Evolutionary conservation across 2,329 filamentous ascomycete genomes (phyloP).

Genomic region (Pseudocercospora ulei): DNA sequence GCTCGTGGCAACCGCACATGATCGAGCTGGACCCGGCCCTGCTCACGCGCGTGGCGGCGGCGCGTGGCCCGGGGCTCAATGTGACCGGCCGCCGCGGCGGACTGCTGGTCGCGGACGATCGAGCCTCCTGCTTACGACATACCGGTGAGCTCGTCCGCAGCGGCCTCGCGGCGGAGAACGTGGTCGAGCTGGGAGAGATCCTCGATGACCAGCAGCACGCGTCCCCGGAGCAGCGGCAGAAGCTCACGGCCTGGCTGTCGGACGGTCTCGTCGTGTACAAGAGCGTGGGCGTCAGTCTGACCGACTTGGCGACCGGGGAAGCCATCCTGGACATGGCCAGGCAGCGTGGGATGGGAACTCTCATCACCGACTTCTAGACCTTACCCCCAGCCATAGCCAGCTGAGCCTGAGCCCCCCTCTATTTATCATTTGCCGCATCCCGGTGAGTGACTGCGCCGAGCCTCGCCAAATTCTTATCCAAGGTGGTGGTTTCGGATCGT

Average conservation of each 20-base stretch:
- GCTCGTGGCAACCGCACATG: constrained; percentile 37
- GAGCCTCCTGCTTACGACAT: constrained; percentile 40
- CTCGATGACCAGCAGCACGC: constrained; percentile 18
- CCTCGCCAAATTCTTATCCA: no score
- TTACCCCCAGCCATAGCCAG: no score
- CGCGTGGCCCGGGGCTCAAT: constrained; percentile 6
- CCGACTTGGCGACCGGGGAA: constrained; percentile 38
- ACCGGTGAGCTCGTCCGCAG: constrained; percentile 42
- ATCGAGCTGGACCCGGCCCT: constrained; percentile 42
- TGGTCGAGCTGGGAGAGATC: constrained; percentile 41
- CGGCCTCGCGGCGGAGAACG: constrained; percentile 32
- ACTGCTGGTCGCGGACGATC: constrained; percentile 26
- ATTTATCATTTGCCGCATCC: no score
- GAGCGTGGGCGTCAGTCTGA: constrained; percentile 45
- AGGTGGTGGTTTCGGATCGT: no score
- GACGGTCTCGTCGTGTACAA: constrained; percentile 42
- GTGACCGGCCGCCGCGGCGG: constrained; percentile 5
- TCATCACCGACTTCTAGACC: constrained; percentile 14
- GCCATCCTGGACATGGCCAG: constrained; percentile 16
- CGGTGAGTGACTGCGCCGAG: no score
- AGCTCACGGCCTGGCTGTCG: constrained; percentile 23
- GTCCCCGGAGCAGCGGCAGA: constrained; percentile 9
- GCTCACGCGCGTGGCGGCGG: constrained; percentile 27
- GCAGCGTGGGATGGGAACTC: constrained; percentile 12
- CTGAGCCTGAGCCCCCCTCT: no score